phyloP scores from a whole-genome alignment of 495 filamentous ascomycete genomes.

The Ascodesmis nigricans region DNA sequence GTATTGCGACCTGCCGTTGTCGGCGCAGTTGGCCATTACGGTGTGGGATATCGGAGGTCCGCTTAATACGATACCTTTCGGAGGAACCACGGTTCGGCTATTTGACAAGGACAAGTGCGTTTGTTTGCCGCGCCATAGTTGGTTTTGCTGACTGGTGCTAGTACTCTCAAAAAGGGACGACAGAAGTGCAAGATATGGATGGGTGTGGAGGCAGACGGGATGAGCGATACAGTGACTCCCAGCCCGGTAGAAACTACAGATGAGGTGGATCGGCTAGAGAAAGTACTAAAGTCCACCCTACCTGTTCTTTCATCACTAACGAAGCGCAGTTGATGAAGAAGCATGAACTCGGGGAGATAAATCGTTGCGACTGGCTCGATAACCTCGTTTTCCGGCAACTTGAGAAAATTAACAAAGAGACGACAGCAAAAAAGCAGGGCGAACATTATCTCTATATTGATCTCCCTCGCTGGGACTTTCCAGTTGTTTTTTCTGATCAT shows the following conservation, averaged over 20 bases:
- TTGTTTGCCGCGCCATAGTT: not conserved
- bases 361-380: conserved; percentile 83
- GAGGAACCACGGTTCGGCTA: conserved; percentile 70
- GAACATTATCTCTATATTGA: conserved; percentile 52
- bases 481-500: conserved; percentile 82
- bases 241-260: conserved; percentile 29
- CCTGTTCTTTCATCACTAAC: not conserved
- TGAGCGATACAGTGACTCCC: conserved; percentile 57
- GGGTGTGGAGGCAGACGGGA: conserved; percentile 65
- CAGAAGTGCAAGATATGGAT: conserved; percentile 79
- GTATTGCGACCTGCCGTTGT: conserved; percentile 55
- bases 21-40: conserved; percentile 73
- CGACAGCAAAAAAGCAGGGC: conserved; percentile 9
- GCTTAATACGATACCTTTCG: conserved; percentile 56
- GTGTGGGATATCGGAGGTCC: conserved; percentile 77
- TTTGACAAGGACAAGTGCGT: conserved; percentile 69
- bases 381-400: conserved; percentile 72
- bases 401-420: conserved; percentile 28
- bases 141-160: conserved; percentile 1
- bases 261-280: conserved; percentile 24
- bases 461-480: conserved; percentile 85
- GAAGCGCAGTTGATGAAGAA: conserved; percentile 58
- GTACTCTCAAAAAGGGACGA: conserved; percentile 61
- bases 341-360: conserved; percentile 92
- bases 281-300: conserved; percentile 3